Evolutionary conservation across 1,284 basidiomycete species (phyloP).

Genomic region (Pseudozyma sp.): DNA sequence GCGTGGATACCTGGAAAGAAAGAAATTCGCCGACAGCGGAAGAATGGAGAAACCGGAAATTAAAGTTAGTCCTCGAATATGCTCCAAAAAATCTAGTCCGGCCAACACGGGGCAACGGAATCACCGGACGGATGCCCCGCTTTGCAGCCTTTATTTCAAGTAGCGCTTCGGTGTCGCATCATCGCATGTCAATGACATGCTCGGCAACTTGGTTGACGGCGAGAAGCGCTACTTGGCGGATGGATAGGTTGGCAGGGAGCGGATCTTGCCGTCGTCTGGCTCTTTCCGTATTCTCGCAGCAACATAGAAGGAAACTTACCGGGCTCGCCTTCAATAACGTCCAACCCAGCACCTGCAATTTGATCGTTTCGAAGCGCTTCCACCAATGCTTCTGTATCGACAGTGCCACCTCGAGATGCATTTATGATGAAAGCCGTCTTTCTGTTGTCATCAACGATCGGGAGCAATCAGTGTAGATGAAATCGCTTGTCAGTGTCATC

Average conservation of each 20-base stretch:
- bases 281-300: conserved; percentile 7
- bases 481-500: conserved; percentile 12
- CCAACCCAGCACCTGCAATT: conserved; percentile 91
- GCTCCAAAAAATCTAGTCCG: background rate
- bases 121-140: background rate
- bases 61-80: background rate
- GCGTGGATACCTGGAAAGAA: conserved; percentile 72
- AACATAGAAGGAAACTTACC: conserved; percentile 36
- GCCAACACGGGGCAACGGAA: conserved; percentile 17
- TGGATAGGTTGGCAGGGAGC: background rate
- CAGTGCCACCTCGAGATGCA: conserved; percentile 74
- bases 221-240: background rate
- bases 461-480: background rate
- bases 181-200: too few relatives aligned
- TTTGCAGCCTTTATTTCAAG: background rate
- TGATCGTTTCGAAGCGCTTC: conserved; percentile 79
- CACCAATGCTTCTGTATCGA: conserved; percentile 85
- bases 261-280: conserved; percentile 28
- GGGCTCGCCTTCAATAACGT: conserved; percentile 94
- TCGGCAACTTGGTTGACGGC: too few relatives aligned
- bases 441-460: conserved; percentile 16
- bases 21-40: background rate
- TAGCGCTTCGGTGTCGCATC: too few relatives aligned
- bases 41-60: conserved; percentile 1
- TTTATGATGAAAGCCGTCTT: conserved; percentile 57